These are phyloP conservation scores for Bipolaris oryzae DNA, from an alignment of 2,329 filamentous ascomycete genomes.

Conservation along the genomic window DNA sequence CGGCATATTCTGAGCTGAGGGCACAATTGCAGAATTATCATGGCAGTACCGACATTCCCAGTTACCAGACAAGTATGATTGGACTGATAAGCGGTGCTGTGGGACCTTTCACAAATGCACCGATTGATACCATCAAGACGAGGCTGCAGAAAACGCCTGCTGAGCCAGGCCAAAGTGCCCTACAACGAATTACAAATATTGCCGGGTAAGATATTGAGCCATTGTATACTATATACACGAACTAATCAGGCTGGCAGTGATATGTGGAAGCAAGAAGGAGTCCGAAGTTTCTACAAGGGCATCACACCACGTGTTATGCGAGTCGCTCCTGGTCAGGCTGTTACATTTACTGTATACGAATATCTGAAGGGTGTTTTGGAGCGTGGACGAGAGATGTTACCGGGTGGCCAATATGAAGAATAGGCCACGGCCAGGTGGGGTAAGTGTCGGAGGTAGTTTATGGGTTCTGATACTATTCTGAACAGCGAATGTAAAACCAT, in stretches of 20 bases:
- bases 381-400: constrained; percentile 54
- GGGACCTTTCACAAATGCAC: constrained; percentile 94
- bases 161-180: constrained; percentile 77
- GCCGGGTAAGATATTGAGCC: constrained; percentile 54
- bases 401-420: constrained; percentile 58
- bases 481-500: background rate
- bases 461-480: background rate
- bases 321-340: constrained; percentile 91
- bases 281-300: constrained; percentile 97
- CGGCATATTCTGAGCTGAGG: constrained; percentile 94
- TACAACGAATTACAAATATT: constrained; percentile 79
- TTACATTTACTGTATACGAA: constrained; percentile 68
- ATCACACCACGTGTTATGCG: constrained; percentile 98
- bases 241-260: constrained; percentile 39
- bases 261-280: constrained; percentile 80
- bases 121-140: constrained; percentile 99
- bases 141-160: constrained; percentile 88
- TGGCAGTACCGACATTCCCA: constrained; percentile 75
- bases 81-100: constrained; percentile 92
- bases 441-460: background rate
- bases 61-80: constrained; percentile 89
- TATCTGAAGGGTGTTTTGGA: constrained; percentile 58
- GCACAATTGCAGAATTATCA: constrained; percentile 74
- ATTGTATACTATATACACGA: background rate
- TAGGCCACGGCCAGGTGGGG: constrained; percentile 23